Percentiles rank a stretch among this genome's conserved stretches.
phyloP scores from a whole-genome alignment of 2,329 filamentous ascomycete species.

The Colletotrichum acutatum region DNA sequence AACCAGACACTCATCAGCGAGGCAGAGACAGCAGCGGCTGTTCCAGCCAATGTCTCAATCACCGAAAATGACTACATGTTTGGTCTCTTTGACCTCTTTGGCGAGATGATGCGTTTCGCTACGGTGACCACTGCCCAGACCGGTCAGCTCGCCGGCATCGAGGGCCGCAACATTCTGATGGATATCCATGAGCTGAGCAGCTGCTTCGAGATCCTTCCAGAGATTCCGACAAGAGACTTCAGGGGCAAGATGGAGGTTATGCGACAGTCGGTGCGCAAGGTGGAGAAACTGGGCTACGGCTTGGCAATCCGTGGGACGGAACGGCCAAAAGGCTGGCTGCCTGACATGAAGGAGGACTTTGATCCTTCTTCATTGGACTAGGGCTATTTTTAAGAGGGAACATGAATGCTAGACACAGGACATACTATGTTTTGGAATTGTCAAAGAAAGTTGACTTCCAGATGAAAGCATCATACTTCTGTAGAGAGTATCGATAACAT shows the following conservation, averaged over 20 bases:
- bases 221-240: constrained; percentile 66
- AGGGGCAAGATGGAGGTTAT: constrained; percentile 87
- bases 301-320: constrained; percentile 89
- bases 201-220: constrained; percentile 79
- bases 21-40: constrained; percentile 64
- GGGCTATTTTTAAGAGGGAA: neutral
- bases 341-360: constrained; percentile 67
- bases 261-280: constrained; percentile 90
- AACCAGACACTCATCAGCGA: constrained; percentile 79
- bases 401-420: neutral
- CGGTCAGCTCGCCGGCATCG: constrained; percentile 59
- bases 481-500: neutral
- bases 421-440: neutral
- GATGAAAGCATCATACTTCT: neutral
- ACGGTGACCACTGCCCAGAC: constrained; percentile 87
- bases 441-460: neutral
- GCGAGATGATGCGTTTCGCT: constrained; percentile 96
- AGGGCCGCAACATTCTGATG: constrained; percentile 71
- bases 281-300: constrained; percentile 90
- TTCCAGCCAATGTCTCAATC: constrained; percentile 68
- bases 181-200: constrained; percentile 85
- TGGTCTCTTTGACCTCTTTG: constrained; percentile 92
- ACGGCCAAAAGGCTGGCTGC: constrained; percentile 90
- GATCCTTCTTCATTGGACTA: constrained; percentile 25
- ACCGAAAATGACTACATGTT: constrained; percentile 88